A percentile compares a stretch with the other conserved stretches of the same genome.
Conservation (phyloP, 768 basidiomycete genomes). For the Amanita subjunquillea region DNA sequence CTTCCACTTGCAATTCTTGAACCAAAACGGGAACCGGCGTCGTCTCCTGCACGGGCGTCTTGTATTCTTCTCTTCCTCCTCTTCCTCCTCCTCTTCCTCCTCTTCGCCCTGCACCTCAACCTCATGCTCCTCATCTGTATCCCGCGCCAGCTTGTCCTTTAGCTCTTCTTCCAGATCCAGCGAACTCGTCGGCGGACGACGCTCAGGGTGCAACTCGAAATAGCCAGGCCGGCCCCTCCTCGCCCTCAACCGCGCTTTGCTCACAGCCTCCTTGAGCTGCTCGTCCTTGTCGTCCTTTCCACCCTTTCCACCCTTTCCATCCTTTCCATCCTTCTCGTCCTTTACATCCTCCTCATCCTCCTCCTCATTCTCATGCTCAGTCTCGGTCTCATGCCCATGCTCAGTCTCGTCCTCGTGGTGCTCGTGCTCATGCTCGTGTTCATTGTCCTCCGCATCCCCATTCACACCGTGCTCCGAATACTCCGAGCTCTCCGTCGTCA, state of each 20-base stretch:
- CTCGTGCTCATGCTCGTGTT: constrained; percentile 15
- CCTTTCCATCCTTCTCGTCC: constrained; percentile 7
- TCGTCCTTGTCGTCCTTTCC: constrained; percentile 16
- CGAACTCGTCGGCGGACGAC: constrained; percentile 27
- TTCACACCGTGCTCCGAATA: neutral
- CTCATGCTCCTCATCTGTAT: constrained; percentile 14
- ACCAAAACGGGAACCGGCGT: neutral
- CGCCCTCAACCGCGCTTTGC: constrained; percentile 20
- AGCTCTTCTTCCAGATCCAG: constrained; percentile 25
- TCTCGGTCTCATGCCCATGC: neutral
- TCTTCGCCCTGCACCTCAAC: neutral
- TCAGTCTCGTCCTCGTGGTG: constrained; percentile 10
- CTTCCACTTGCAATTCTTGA: neutral
- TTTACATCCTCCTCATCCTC: constrained; percentile 15
- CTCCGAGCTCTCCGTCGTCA: constrained; percentile 6
- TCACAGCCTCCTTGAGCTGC: constrained; percentile 11
- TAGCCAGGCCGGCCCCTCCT: constrained; percentile 49
- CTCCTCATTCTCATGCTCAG: constrained; percentile 14
- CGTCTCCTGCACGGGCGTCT: neutral
- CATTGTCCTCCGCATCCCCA: constrained; percentile 8
- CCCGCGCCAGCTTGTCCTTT: constrained; percentile 23
- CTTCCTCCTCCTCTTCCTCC: neutral
- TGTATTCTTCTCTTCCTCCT: neutral
- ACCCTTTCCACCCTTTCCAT: constrained; percentile 17
- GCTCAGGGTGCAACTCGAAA: constrained; percentile 73